Percentiles rank a stretch among this genome's conserved stretches.
Evolutionary conservation across 768 basidiomycete species (phyloP).

Genomic region (Dacryopinax spathularia): DNA sequence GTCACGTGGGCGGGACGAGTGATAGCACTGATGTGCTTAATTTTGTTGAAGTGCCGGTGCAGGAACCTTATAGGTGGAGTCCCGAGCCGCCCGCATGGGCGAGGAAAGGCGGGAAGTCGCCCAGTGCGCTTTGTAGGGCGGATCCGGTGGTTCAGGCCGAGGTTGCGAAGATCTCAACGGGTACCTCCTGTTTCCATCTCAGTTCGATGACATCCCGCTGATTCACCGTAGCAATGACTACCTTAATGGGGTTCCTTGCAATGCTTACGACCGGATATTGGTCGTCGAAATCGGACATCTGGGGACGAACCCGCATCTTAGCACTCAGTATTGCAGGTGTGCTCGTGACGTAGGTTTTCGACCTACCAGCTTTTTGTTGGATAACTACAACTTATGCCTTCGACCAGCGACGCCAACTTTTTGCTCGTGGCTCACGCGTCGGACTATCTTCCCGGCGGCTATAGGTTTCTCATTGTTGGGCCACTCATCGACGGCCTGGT

Average conservation of each 20-base stretch:
- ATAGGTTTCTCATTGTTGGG: conserved; percentile 60
- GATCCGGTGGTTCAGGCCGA: conserved; percentile 64
- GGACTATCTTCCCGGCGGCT: conserved; percentile 56
- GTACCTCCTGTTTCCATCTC: conserved; percentile 27
- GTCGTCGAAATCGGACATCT: conserved; percentile 30
- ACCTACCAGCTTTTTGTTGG: too few species aligned
- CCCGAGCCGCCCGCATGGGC: not conserved
- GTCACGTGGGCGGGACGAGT: not conserved
- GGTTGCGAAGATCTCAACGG: conserved; percentile 49
- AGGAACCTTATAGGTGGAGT: not conserved
- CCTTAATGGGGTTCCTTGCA: conserved; percentile 54
- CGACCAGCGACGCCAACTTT: conserved; percentile 47
- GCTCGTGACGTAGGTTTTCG: conserved; percentile 30
- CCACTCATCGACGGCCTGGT: conserved; percentile 52
- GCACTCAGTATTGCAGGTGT: conserved; percentile 46
- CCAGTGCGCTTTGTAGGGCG: conserved; percentile 34
- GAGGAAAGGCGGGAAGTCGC: not conserved
- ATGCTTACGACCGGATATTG: conserved; percentile 77
- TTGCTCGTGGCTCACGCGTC: conserved; percentile 49
- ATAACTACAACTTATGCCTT: too few species aligned
- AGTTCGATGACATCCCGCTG: not conserved
- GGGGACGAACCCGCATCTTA: conserved; percentile 52
- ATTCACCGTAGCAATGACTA: conserved; percentile 37
- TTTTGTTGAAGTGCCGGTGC: too few species aligned
- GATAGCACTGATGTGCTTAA: not conserved